A percentile compares a stretch with the other conserved stretches of the same genome.
phyloP scores from a whole-genome alignment of 352 stramenopile genomes.

The Pythium utonaiense region DNA sequence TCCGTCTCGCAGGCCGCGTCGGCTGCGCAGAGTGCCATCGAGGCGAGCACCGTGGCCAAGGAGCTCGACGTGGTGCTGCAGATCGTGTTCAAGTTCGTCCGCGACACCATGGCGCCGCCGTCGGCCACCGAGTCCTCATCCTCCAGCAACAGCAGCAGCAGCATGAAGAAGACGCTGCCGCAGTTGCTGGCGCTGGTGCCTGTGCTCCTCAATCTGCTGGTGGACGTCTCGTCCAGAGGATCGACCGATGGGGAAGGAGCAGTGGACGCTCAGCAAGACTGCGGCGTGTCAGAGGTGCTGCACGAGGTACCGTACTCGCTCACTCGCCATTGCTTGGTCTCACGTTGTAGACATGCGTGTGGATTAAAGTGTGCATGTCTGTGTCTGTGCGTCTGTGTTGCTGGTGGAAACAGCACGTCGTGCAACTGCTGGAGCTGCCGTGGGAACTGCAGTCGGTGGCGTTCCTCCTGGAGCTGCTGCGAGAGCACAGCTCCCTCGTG shows the following conservation, averaged over 20 bases:
- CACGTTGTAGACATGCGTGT: too few relatives aligned
- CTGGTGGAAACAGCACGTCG: slow-evolving; percentile 34
- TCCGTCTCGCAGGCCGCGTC: slow-evolving; percentile 25
- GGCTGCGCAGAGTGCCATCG: neutral
- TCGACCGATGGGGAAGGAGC: neutral
- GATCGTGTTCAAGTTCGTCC: slow-evolving; percentile 50
- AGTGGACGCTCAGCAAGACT: neutral
- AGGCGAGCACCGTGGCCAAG: slow-evolving; percentile 23
- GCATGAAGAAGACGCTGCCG: slow-evolving; percentile 38
- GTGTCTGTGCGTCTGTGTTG: too few relatives aligned
- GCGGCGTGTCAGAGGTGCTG: slow-evolving; percentile 4
- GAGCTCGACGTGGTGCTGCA: slow-evolving; percentile 57
- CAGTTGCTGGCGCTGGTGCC: slow-evolving; percentile 63
- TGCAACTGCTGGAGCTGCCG: slow-evolving; percentile 59
- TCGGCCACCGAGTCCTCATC: slow-evolving; percentile 2
- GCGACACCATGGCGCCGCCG: slow-evolving; percentile 34
- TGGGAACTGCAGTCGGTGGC: slow-evolving; percentile 52
- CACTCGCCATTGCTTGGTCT: too few relatives aligned
- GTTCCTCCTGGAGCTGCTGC: slow-evolving; percentile 55
- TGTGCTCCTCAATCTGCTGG: slow-evolving; percentile 45
- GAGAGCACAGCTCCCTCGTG: slow-evolving; percentile 45
- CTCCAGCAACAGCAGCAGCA: neutral
- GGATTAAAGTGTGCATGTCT: too few relatives aligned
- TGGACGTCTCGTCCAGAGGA: slow-evolving; percentile 18
- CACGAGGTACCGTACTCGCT: slow-evolving; percentile 28